These are phyloP conservation scores for Lagerstroemia speciosa DNA, from an alignment of 345 rosid genomes.

Conservation along the genomic window DNA sequence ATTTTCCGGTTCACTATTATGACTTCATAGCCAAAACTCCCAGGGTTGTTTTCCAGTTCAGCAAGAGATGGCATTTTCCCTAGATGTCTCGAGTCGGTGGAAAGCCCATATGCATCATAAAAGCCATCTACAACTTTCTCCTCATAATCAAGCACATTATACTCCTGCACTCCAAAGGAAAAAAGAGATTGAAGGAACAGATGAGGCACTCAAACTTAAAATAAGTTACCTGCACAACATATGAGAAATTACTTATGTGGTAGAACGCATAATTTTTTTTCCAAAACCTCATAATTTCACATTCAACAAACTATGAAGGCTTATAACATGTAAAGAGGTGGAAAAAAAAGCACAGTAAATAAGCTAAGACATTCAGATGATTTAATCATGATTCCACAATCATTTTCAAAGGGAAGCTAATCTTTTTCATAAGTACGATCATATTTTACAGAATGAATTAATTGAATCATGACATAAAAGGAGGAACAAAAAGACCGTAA, in stretches of 20 bases:
- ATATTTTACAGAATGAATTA: too few relatives aligned
- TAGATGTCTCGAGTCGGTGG: constrained; percentile 44
- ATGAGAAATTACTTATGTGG: background rate
- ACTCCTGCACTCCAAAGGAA: constrained; percentile 48
- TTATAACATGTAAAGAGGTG: background rate
- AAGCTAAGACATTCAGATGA: too few relatives aligned
- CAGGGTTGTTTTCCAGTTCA: constrained; percentile 69
- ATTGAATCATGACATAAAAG: too few relatives aligned
- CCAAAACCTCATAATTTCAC: background rate
- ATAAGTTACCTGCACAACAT: background rate
- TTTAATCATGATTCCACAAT: too few relatives aligned
- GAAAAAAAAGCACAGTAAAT: background rate
- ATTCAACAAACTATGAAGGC: background rate
- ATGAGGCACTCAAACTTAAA: constrained; percentile 2
- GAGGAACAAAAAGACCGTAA: too few relatives aligned
- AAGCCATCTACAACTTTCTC: constrained; percentile 93
- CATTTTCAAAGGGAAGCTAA: too few relatives aligned
- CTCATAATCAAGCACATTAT: constrained; percentile 85
- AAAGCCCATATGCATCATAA: constrained; percentile 70
- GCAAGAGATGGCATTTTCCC: constrained; percentile 83
- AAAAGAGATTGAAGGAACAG: constrained; percentile 12
- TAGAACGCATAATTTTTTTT: background rate
- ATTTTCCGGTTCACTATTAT: constrained; percentile 59
- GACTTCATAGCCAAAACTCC: constrained; percentile 70
- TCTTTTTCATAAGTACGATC: too few relatives aligned